phyloP scores from a whole-genome alignment of 2,329 filamentous ascomycete species.

The Aspergillus nomiae region DNA sequence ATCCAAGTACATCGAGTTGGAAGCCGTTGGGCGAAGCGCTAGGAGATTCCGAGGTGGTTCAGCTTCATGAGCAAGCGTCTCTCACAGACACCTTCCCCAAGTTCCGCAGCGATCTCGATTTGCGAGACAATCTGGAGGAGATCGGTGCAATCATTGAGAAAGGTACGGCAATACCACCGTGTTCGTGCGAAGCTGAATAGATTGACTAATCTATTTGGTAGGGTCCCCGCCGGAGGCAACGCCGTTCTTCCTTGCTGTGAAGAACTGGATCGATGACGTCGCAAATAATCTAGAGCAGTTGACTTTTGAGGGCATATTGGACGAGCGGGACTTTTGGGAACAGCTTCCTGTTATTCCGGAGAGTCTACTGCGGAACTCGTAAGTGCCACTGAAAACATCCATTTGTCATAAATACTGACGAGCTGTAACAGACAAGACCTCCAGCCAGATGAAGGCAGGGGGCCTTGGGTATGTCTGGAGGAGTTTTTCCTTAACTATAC shows the following conservation, averaged over 20 bases:
- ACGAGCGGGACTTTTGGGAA: constrained; percentile 50
- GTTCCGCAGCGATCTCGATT: constrained; percentile 27
- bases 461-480: constrained; percentile 37
- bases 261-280: constrained; percentile 47
- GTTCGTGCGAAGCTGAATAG: neutral
- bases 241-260: constrained; percentile 37
- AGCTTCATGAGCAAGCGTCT: constrained; percentile 35
- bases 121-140: constrained; percentile 37
- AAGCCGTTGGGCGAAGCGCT: constrained; percentile 38
- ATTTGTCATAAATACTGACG: constrained; percentile 6
- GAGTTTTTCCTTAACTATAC: constrained; percentile 45
- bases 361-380: constrained; percentile 43
- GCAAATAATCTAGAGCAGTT: constrained; percentile 35
- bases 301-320: constrained; percentile 35
- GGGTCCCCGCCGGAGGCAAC: constrained; percentile 32
- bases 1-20: constrained; percentile 49
- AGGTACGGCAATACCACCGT: constrained; percentile 28
- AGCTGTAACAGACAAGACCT: constrained; percentile 30
- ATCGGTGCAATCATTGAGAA: constrained; percentile 39
- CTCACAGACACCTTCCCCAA: constrained; percentile 42
- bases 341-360: constrained; percentile 45
- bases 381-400: constrained; percentile 16
- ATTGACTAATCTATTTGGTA: constrained; percentile 16
- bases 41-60: constrained; percentile 38
- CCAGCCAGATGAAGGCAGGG: constrained; percentile 32